Evolutionary conservation across 2,329 filamentous ascomycete species (phyloP), one percentile per base, ranked within the genome.

Genomic region (Monascus ruber): DNA sequence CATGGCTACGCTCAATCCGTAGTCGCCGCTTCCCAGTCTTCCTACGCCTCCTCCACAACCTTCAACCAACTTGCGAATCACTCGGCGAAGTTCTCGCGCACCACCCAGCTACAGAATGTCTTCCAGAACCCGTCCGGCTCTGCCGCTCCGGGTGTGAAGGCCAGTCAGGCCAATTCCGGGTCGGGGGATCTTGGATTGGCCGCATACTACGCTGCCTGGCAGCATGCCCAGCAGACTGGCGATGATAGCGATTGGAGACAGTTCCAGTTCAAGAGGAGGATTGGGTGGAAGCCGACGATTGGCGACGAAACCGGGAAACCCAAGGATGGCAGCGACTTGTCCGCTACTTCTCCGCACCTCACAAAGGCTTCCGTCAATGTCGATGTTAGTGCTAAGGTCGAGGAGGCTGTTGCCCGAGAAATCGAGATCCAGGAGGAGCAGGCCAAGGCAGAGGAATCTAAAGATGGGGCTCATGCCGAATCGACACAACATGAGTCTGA

Each of bases 1-100:
- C 86, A 96, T 77, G 89, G 89, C 69, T 96, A 95, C 76, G 88
- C 88, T 55, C 89, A 96, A 65, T 94, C 88, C 47, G 83, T 96
- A 68, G 87, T 98, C 69, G 91, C 91, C 59, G 89, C 87, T 56
- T 86, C 86, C 48, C 87, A 94, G 75, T 81, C 83, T 70, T 74
- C 77, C 73, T 76, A 86, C 80, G 74, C 79, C 70, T 60, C 86
- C 33, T 71, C 76, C 47, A 72, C 73, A 51, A 73, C 72, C 41
- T 66, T 77, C 42, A 72, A 71, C 46, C 66, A 72, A 33, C 68
- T 79, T 54, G 63, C 68, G 42, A 66, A 63, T 42, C 66, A 70
- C 40, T 64, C 69, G 42, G 65, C 64, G 46, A 71, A 73, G 54
- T 69, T 72, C 55, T 68, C 66, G 39, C 65, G 70, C 35, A 66